Percentiles rank a stretch among this genome's conserved stretches.
phyloP scores from a whole-genome alignment of 78 protist species.

The Dictyostelium firmibasis region DNA sequence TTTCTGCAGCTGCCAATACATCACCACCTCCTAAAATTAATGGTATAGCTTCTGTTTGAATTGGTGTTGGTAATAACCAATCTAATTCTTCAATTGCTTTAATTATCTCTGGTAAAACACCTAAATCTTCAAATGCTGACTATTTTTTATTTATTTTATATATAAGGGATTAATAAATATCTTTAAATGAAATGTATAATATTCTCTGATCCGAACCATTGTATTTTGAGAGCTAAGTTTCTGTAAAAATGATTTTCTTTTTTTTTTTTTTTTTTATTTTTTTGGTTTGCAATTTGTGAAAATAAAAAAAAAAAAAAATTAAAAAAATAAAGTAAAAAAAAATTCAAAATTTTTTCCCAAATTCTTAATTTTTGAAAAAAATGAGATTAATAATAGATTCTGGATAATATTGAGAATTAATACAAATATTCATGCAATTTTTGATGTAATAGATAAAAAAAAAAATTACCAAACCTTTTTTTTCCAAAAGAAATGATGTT shows the following conservation, averaged over 20 bases:
- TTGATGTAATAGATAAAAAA: no score
- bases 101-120: conserved; percentile 88
- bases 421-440: no score
- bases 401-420: not conserved
- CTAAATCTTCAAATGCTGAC: conserved; percentile 89
- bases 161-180: no score
- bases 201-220: not conserved
- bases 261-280: no score
- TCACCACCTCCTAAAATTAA: conserved; percentile 89
- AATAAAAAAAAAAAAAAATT: not conserved
- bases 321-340: not conserved
- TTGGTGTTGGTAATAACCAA: conserved; percentile 87
- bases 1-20: conserved; percentile 92
- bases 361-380: not conserved
- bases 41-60: conserved; percentile 89
- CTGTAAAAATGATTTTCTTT: not conserved
- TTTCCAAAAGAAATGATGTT: no score
- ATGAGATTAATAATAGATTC: not conserved
- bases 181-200: no score
- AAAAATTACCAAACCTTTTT: no score
- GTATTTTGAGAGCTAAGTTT: not conserved
- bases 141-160: no score
- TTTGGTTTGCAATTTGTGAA: not conserved
- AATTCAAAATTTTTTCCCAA: not conserved
- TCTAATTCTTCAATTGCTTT: conserved; percentile 84